Evolutionary conservation across 306 rosid genomes (phyloP).

Genomic region (Pterocarpus santalinus): DNA sequence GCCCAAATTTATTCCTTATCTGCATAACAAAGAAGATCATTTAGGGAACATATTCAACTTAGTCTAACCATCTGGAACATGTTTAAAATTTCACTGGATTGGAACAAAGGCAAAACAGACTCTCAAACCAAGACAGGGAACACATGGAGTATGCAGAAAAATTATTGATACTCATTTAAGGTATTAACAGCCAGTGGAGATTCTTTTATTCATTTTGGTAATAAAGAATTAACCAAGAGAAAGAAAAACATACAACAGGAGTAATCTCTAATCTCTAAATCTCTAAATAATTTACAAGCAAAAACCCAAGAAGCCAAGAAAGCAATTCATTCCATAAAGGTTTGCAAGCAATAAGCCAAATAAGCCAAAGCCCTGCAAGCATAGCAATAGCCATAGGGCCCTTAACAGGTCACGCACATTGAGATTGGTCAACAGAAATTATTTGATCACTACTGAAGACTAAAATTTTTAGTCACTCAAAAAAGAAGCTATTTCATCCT

Average conservation of each 20-base stretch:
- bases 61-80: conserved; percentile 22
- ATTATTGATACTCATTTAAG: conserved; percentile 6
- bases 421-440: neutral
- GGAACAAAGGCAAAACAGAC: conserved; percentile 34
- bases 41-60: conserved; percentile 26
- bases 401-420: neutral
- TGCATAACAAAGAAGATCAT: conserved; percentile 50
- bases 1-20: conserved; percentile 82
- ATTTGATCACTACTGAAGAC: neutral
- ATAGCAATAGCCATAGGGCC: neutral
- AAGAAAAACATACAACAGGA: conserved; percentile 8
- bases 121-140: conserved; percentile 7
- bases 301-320: conserved; percentile 8
- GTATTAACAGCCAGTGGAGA: conserved; percentile 13
- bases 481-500: neutral
- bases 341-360: conserved; percentile 21
- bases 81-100: conserved; percentile 4
- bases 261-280: neutral
- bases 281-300: neutral
- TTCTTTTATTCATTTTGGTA: conserved; percentile 19
- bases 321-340: neutral
- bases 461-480: neutral
- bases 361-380: conserved; percentile 20
- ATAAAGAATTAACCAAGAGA: neutral
- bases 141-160: conserved; percentile 14